A percentile compares a stretch with the other conserved stretches of the same genome.
phyloP scores from a whole-genome alignment of 805 yeast genomes.

The Priceomyces medius region DNA sequence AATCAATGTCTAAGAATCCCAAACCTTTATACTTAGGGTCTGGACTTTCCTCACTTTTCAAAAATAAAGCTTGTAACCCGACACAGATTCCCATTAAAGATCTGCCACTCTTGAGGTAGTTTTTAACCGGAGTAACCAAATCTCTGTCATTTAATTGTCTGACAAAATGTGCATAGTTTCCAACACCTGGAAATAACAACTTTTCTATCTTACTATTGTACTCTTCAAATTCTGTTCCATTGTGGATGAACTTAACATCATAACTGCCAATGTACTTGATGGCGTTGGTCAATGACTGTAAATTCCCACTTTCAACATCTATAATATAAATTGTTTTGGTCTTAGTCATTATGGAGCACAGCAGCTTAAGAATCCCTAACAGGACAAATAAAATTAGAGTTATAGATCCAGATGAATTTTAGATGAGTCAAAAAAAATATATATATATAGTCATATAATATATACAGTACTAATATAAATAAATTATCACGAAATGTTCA shows the following conservation, averaged over 20 bases:
- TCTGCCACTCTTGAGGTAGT: slow-evolving; percentile 72
- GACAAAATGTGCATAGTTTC: slow-evolving; percentile 94
- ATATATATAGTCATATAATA: too few species aligned
- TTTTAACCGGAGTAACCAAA: slow-evolving; percentile 61
- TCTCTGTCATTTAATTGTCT: slow-evolving; percentile 60
- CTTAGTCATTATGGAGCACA: slow-evolving; percentile 15
- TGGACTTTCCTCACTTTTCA: slow-evolving; percentile 70
- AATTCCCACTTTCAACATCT: slow-evolving; percentile 92
- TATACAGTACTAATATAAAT: slow-evolving; percentile 1
- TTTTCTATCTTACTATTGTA: slow-evolving; percentile 45
- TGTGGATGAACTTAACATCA: slow-evolving; percentile 57
- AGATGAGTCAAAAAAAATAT: slow-evolving; percentile 4
- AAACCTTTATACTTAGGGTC: slow-evolving; percentile 58
- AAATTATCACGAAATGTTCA: not conserved
- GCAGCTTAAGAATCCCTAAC: not conserved
- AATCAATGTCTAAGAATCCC: slow-evolving; percentile 42
- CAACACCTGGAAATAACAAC: slow-evolving; percentile 93
- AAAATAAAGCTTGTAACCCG: slow-evolving; percentile 85
- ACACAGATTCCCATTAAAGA: slow-evolving; percentile 97
- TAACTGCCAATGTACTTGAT: slow-evolving; percentile 71
- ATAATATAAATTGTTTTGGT: slow-evolving; percentile 63
- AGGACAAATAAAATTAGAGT: not conserved
- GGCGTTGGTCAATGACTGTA: slow-evolving; percentile 87
- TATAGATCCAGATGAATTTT: slow-evolving; percentile 1
- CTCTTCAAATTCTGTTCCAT: slow-evolving; percentile 52